Conservation (phyloP, 768 basidiomycete genomes). For the Xerocomellus dryophilus region DNA sequence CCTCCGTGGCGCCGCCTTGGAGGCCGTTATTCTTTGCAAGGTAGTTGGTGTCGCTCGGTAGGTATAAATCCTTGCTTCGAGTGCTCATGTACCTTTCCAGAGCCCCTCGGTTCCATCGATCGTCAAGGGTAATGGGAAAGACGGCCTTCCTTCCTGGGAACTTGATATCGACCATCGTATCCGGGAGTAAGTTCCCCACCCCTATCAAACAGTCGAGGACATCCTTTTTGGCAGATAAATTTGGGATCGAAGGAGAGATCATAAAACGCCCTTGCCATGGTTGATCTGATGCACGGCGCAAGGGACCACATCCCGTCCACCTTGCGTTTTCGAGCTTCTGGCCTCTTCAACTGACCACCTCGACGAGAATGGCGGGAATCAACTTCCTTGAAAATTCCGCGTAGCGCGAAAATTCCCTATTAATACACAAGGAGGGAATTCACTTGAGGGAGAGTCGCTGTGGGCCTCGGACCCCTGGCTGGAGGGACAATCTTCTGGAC, state of each 20-base stretch:
- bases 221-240: slow-evolving; percentile 38
- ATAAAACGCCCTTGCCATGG: slow-evolving; percentile 42
- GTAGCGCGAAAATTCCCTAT: neutral
- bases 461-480: too few species aligned
- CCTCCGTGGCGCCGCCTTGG: slow-evolving; percentile 40
- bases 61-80: slow-evolving; percentile 57
- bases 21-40: slow-evolving; percentile 62
- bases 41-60: slow-evolving; percentile 68
- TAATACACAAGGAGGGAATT: neutral
- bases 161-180: slow-evolving; percentile 36
- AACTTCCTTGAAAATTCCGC: slow-evolving; percentile 45
- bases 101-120: slow-evolving; percentile 54
- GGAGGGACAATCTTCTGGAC: too few species aligned
- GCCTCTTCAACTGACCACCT: slow-evolving; percentile 53
- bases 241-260: slow-evolving; percentile 40
- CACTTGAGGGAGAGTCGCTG: slow-evolving; percentile 56
- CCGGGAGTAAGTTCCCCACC: slow-evolving; percentile 39
- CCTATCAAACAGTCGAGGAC: slow-evolving; percentile 43
- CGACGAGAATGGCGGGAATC: slow-evolving; percentile 62
- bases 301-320: slow-evolving; percentile 40
- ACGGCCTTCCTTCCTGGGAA: slow-evolving; percentile 52
- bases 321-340: slow-evolving; percentile 32
- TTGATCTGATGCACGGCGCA: slow-evolving; percentile 54
- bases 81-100: slow-evolving; percentile 55
- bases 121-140: slow-evolving; percentile 63